phyloP scores from a whole-genome alignment of 768 basidiomycete genomes.

The Hypholoma fasciculare region DNA sequence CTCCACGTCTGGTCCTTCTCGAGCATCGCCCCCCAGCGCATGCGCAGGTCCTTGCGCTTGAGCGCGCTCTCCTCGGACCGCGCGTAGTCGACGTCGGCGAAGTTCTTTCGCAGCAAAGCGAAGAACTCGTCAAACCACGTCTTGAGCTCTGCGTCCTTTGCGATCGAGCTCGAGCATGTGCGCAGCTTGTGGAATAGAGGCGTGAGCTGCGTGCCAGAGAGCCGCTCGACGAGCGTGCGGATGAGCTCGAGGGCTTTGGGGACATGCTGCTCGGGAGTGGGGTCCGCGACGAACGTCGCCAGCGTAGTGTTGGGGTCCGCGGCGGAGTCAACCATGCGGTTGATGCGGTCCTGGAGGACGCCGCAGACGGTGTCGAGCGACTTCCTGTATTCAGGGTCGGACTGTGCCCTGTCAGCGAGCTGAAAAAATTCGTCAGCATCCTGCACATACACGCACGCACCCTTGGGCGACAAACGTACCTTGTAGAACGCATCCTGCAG shows the following conservation, averaged over 20 bases:
- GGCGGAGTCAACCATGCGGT: conserved; percentile 49
- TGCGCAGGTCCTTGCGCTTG: conserved; percentile 43
- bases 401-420: conserved; percentile 67
- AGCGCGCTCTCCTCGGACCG: conserved; percentile 46
- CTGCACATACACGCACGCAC: background rate
- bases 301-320: conserved; percentile 48
- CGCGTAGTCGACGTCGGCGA: conserved; percentile 53
- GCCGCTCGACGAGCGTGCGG: conserved; percentile 49
- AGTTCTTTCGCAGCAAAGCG: conserved; percentile 38
- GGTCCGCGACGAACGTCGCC: conserved; percentile 58
- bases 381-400: conserved; percentile 57
- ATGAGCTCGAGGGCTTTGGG: conserved; percentile 50
- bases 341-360: conserved; percentile 57
- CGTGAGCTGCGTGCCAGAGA: conserved; percentile 53
- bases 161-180: conserved; percentile 45
- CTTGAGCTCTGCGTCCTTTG: conserved; percentile 53
- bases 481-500: conserved; percentile 54
- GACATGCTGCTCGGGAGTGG: conserved; percentile 63
- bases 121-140: conserved; percentile 59
- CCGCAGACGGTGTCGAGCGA: conserved; percentile 59
- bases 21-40: conserved; percentile 50
- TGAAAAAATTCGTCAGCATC: conserved; percentile 18
- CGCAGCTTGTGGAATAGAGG: conserved; percentile 43
- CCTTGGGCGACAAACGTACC: conserved; percentile 30
- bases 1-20: conserved; percentile 57